A percentile compares a stretch with the other conserved stretches of the same genome.
These are phyloP conservation scores for Neurospora sp. DNA, from an alignment of 495 filamentous ascomycete genomes.

Conservation along the genomic window DNA sequence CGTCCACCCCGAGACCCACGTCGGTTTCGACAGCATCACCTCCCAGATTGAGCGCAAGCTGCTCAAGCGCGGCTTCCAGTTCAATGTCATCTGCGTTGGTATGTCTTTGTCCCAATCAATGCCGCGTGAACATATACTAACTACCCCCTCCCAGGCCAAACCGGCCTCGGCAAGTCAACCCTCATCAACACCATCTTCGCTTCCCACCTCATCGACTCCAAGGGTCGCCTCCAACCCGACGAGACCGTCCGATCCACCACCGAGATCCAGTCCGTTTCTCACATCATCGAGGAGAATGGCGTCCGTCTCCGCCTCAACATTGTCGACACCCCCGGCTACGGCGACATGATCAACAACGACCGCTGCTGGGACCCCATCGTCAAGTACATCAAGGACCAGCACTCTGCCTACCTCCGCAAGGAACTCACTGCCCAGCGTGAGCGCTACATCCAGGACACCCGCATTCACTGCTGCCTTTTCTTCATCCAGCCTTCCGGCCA, in stretches of 20 bases:
- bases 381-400: slow-evolving; percentile 99
- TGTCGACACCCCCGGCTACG: slow-evolving; percentile 95
- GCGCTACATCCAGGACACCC: slow-evolving; percentile 97
- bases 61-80: slow-evolving; percentile 98
- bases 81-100: slow-evolving; percentile 99
- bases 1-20: slow-evolving; percentile 89
- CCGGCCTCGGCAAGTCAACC: slow-evolving; percentile 95
- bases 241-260: slow-evolving; percentile 92
- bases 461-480: slow-evolving; percentile 99
- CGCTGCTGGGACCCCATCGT: slow-evolving; percentile 99
- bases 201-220: slow-evolving; percentile 97
- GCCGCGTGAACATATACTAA: neutral
- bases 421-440: slow-evolving; percentile 99
- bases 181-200: slow-evolving; percentile 99
- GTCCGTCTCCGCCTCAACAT: slow-evolving; percentile 95
- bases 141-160: slow-evolving; percentile 60
- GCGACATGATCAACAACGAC: slow-evolving; percentile 99
- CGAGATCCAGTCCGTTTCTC: slow-evolving; percentile 93
- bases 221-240: slow-evolving; percentile 83
- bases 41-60: slow-evolving; percentile 98
- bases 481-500: slow-evolving; percentile 99
- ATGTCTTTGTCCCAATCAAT: slow-evolving; percentile 33
- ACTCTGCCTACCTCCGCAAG: slow-evolving; percentile 98
- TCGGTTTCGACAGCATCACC: slow-evolving; percentile 99
- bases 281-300: slow-evolving; percentile 99